Evolutionary conservation across 2,329 filamentous ascomycete genomes (phyloP).

Genomic region (Ophiostoma ips): DNA sequence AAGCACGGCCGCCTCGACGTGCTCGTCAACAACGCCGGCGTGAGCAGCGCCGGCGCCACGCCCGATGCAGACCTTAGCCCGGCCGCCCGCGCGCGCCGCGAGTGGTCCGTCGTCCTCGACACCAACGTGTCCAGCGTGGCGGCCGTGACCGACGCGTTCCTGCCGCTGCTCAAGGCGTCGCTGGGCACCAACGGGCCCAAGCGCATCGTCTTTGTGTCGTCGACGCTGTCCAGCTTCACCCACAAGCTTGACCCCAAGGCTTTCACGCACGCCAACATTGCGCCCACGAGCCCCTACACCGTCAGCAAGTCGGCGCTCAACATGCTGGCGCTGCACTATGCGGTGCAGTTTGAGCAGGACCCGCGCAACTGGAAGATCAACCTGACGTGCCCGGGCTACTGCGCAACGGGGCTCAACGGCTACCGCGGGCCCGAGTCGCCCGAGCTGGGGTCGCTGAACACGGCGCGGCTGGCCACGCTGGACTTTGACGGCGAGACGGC

Average conservation of each 20-base stretch:
- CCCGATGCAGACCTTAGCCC: conserved; percentile 4
- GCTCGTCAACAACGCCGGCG: conserved; percentile 20
- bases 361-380: conserved; percentile 22
- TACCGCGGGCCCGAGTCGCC: conserved; percentile 11
- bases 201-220: conserved; percentile 18
- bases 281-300: conserved; percentile 12
- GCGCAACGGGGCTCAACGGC: conserved; percentile 19
- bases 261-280: conserved; percentile 6
- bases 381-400: conserved; percentile 24
- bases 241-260: conserved; percentile 11
- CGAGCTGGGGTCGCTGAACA: conserved; percentile 18
- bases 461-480: conserved; percentile 20
- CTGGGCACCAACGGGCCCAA: conserved; percentile 6
- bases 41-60: neutral
- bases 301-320: conserved; percentile 19
- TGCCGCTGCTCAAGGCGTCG: conserved; percentile 21
- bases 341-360: conserved; percentile 18
- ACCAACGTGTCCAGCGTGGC: conserved; percentile 18
- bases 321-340: conserved; percentile 20
- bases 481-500: conserved; percentile 19
- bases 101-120: conserved; percentile 1
- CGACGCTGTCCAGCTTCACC: conserved; percentile 14
- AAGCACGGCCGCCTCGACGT: conserved; percentile 22
- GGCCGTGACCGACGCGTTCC: conserved; percentile 19
- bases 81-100: neutral